Percentiles rank a stretch among this genome's conserved stretches.
These are phyloP conservation scores for Areca catechu DNA, from an alignment of 176 grass and related monocot genomes.

Conservation along the genomic window DNA sequence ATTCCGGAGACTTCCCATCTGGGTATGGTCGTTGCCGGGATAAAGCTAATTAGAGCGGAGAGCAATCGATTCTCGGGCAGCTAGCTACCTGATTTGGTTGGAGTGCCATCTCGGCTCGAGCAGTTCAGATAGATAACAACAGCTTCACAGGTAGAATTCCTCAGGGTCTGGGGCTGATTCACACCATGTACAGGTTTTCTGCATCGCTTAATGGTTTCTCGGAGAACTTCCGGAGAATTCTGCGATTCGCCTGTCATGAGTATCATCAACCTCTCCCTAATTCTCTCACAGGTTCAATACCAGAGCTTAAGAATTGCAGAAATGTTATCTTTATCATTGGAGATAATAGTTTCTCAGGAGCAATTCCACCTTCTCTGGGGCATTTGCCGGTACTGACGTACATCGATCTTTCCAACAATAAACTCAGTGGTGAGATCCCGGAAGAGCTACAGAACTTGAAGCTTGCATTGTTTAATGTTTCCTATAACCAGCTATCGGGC, in stretches of 20 bases:
- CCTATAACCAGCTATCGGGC: conserved; percentile 59
- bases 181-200: conserved; percentile 64
- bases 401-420: conserved; percentile 70
- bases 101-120: conserved; percentile 38
- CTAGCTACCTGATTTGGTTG: conserved; percentile 29
- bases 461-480: conserved; percentile 71
- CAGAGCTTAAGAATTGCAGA: conserved; percentile 41
- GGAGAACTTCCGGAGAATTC: conserved; percentile 51
- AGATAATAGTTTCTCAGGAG: conserved; percentile 47
- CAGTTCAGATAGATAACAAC: conserved; percentile 74
- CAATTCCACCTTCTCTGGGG: conserved; percentile 49
- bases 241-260: conserved; percentile 63
- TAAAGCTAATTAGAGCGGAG: conserved; percentile 50
- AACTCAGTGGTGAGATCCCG: conserved; percentile 51
- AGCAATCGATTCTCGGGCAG: conserved; percentile 51
- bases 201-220: conserved; percentile 50
- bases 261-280: conserved; percentile 68
- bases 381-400: conserved; percentile 61
- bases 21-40: conserved; percentile 56
- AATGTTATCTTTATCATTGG: conserved; percentile 61
- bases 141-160: conserved; percentile 49
- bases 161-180: conserved; percentile 35
- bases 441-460: conserved; percentile 48
- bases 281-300: conserved; percentile 40
- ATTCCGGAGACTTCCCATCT: conserved; percentile 43